A percentile compares a stretch with the other conserved stretches of the same genome.
phyloP scores from a whole-genome alignment of 371 early-diverging fungal species.

The Rhizopus delemar region DNA sequence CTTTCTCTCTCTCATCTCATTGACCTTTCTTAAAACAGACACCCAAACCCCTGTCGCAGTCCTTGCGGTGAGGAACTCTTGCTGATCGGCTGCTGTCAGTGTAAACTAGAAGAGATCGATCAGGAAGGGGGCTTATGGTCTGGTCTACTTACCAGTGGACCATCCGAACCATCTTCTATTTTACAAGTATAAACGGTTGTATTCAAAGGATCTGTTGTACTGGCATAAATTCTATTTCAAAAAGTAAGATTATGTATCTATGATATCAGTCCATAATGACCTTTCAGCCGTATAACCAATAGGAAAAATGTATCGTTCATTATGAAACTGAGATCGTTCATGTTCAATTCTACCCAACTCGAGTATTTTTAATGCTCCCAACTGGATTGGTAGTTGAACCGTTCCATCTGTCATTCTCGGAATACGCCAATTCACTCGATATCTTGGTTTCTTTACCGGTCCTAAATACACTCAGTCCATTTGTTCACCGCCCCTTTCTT shows the following conservation, averaged over 20 bases:
- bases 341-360: constrained; percentile 72
- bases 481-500: too few species aligned
- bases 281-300: constrained; percentile 75
- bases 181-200: constrained; percentile 73
- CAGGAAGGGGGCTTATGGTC: too few species aligned
- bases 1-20: constrained; percentile 71
- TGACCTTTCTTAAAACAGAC: constrained; percentile 72
- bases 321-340: constrained; percentile 81
- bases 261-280: constrained; percentile 15
- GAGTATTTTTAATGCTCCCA: constrained; percentile 72
- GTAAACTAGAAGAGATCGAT: constrained; percentile 57
- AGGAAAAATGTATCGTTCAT: constrained; percentile 89
- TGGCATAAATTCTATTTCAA: constrained; percentile 61
- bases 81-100: constrained; percentile 71
- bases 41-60: constrained; percentile 93
- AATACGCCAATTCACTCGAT: too few species aligned
- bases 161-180: constrained; percentile 80
- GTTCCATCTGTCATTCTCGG: constrained; percentile 46
- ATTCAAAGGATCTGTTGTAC: constrained; percentile 67
- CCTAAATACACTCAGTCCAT: too few species aligned
- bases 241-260: not conserved
- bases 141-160: constrained; percentile 53
- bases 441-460: too few species aligned
- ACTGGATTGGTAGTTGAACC: constrained; percentile 72
- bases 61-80: constrained; percentile 63